Conservation (phyloP, 768 basidiomycete species). For the Boletus pseudopeckii region DNA sequence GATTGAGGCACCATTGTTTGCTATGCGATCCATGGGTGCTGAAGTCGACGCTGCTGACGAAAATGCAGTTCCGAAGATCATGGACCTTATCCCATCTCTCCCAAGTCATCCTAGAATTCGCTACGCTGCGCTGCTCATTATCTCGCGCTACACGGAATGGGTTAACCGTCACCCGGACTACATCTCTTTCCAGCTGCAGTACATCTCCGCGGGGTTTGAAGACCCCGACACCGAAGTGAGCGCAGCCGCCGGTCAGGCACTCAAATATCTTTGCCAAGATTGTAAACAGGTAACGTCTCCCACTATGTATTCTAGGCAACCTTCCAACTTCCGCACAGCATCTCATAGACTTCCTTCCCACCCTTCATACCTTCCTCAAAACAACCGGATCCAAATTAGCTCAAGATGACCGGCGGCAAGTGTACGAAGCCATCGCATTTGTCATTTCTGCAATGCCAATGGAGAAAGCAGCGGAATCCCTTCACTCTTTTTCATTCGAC, state of each 20-base stretch:
- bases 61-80: constrained; percentile 88
- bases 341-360: constrained; percentile 86
- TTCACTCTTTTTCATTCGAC: constrained; percentile 84
- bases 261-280: constrained; percentile 96
- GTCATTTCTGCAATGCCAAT: constrained; percentile 95
- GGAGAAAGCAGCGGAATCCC: constrained; percentile 78
- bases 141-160: constrained; percentile 97
- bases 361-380: constrained; percentile 83
- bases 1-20: constrained; percentile 95
- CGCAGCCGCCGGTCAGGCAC: constrained; percentile 91
- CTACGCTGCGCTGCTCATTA: constrained; percentile 92
- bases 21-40: constrained; percentile 97
- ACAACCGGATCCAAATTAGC: constrained; percentile 74
- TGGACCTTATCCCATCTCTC: constrained; percentile 88
- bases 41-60: constrained; percentile 83
- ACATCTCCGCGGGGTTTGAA: constrained; percentile 90
- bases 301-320: constrained; percentile 4
- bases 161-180: constrained; percentile 86
- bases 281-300: constrained; percentile 67
- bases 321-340: constrained; percentile 48
- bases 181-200: constrained; percentile 80
- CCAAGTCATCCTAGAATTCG: constrained; percentile 89
- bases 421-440: constrained; percentile 94
- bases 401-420: constrained; percentile 86
- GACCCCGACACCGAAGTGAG: constrained; percentile 76